phyloP scores from a whole-genome alignment of 1,284 basidiomycete species.

The Melanopsichium pennsylvanicum region DNA sequence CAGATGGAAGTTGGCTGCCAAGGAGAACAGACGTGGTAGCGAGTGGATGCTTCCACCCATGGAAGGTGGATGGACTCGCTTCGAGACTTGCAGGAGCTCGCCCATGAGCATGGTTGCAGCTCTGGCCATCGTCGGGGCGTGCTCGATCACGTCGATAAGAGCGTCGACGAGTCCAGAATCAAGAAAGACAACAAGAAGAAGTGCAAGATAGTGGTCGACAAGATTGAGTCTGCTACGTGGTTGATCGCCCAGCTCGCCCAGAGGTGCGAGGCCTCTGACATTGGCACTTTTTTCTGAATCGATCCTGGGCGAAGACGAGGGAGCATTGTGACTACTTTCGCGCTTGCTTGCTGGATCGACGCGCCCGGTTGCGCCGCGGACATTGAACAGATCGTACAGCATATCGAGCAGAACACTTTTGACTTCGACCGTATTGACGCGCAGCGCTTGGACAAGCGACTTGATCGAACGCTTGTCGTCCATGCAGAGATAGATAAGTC shows the following conservation, averaged over 20 bases:
- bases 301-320: conserved; percentile 15
- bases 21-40: conserved; percentile 82
- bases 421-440: conserved; percentile 84
- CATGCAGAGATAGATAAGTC: conserved; percentile 92
- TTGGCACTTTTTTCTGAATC: conserved; percentile 1
- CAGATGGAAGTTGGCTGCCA: conserved; percentile 75
- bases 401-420: conserved; percentile 76
- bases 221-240: conserved; percentile 73
- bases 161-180: conserved; percentile 76
- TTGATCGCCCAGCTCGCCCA: conserved; percentile 45
- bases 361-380: conserved; percentile 27
- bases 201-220: conserved; percentile 89
- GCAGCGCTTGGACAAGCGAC: conserved; percentile 82
- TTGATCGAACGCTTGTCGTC: conserved; percentile 84
- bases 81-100: conserved; percentile 86
- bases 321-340: conserved; percentile 25
- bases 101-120: conserved; percentile 88
- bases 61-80: conserved; percentile 83
- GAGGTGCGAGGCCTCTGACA: conserved; percentile 6
- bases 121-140: conserved; percentile 31
- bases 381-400: conserved; percentile 88
- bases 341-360: conserved; percentile 44
- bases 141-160: conserved; percentile 56
- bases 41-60: conserved; percentile 83
- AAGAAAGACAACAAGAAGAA: conserved; percentile 85